A percentile compares a stretch with the other conserved stretches of the same genome.
Evolutionary conservation across 148 eudicot genomes (phyloP).

Genomic region (Rhododendron williamsianum): DNA sequence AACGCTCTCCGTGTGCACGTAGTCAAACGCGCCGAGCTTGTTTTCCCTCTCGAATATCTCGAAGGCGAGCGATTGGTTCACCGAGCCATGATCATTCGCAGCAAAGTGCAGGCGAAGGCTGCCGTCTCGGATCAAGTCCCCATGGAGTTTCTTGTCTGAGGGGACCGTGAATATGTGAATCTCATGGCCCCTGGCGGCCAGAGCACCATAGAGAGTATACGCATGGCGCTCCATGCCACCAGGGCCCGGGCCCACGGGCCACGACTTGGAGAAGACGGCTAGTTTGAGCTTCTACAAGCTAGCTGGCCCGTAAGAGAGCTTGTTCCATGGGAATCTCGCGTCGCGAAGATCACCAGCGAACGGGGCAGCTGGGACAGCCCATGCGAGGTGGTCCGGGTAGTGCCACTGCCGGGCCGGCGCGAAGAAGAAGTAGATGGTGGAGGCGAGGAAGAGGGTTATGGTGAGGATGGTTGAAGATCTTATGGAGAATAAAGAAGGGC

Average conservation of each 20-base stretch:
- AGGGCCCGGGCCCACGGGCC: conserved; percentile 23
- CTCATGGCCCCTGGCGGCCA: conserved; percentile 31
- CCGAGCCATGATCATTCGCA: conserved; percentile 12
- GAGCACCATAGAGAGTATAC: conserved; percentile 18
- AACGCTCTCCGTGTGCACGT: conserved; percentile 37
- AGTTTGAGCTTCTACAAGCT: conserved; percentile 19
- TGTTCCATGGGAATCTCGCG: conserved; percentile 23
- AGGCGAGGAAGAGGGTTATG: conserved; percentile 16
- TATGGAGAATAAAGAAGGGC: conserved; percentile 6
- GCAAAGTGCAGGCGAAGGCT: conserved; percentile 21
- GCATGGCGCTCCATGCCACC: conserved; percentile 53
- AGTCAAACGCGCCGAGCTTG: conserved; percentile 12
- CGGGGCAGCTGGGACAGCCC: background rate
- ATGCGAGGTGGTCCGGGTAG: background rate
- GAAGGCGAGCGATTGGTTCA: conserved; percentile 12
- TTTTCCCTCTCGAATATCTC: conserved; percentile 18
- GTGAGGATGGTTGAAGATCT: conserved; percentile 17
- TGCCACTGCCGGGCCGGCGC: conserved; percentile 1
- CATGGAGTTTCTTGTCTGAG: conserved; percentile 11
- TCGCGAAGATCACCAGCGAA: conserved; percentile 16
- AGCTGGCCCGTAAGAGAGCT: conserved; percentile 20
- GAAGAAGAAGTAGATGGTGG: conserved; percentile 16
- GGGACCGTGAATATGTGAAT: conserved; percentile 34
- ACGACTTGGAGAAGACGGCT: conserved; percentile 32
- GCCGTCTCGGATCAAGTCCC: conserved; percentile 11